Evolutionary conservation across 495 filamentous ascomycete genomes (phyloP).

Genomic region (Xylaria castorea): DNA sequence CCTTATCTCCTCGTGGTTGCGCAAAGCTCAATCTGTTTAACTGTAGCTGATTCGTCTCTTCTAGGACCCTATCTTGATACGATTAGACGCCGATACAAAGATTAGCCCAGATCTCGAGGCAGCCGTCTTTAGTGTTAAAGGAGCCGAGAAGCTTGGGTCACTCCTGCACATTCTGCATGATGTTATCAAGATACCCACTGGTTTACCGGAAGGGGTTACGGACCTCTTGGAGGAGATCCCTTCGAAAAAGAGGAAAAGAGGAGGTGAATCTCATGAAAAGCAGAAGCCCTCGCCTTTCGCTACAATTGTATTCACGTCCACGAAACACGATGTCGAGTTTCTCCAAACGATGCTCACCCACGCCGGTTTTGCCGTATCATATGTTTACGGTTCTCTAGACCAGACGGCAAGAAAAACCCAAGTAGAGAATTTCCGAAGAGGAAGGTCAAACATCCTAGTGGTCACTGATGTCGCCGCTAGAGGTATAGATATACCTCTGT

Average conservation of each 20-base stretch:
- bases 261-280: conserved; percentile 52
- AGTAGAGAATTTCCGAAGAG: conserved; percentile 83
- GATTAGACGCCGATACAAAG: conserved; percentile 93
- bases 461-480: conserved; percentile 96
- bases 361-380: conserved; percentile 86
- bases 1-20: neutral
- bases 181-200: conserved; percentile 90
- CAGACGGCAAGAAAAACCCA: conserved; percentile 91
- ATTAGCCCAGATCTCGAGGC: conserved; percentile 92
- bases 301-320: conserved; percentile 92
- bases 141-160: conserved; percentile 90
- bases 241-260: conserved; percentile 73
- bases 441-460: conserved; percentile 88
- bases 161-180: conserved; percentile 87
- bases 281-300: conserved; percentile 76
- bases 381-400: conserved; percentile 91
- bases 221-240: conserved; percentile 55
- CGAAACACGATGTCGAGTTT: conserved; percentile 98
- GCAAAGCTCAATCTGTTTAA: neutral
- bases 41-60: conserved; percentile 43
- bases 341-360: conserved; percentile 72
- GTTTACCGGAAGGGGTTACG: conserved; percentile 62
- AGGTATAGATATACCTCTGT: conserved; percentile 94
- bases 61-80: conserved; percentile 84
- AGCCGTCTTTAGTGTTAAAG: conserved; percentile 92